A percentile compares a stretch with the other conserved stretches of the same genome.
Conservation (phyloP, 345 rosid genomes). For the Gossypium thurberi region DNA sequence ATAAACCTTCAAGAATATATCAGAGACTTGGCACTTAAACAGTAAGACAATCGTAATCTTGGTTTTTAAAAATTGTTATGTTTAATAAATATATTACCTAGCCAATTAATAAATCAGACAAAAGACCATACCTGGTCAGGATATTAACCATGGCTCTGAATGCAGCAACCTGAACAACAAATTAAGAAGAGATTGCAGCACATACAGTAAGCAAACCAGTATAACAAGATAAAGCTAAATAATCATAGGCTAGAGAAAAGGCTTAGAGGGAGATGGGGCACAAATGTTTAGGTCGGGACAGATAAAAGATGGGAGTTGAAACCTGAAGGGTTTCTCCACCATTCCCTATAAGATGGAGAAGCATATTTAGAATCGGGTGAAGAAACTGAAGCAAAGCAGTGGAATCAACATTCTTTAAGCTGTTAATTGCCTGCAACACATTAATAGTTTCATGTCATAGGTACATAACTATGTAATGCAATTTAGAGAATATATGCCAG, state of each 20-base stretch:
- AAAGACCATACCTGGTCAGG: constrained; percentile 65
- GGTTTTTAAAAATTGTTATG: background rate
- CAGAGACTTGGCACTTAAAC: background rate
- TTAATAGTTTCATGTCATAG: background rate
- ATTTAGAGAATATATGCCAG: constrained; percentile 5
- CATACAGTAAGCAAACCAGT: constrained; percentile 6
- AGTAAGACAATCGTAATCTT: background rate
- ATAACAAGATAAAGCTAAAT: background rate
- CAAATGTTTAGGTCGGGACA: background rate
- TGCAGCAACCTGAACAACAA: constrained; percentile 84
- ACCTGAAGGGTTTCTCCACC: constrained; percentile 99
- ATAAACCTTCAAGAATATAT: background rate
- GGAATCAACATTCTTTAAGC: constrained; percentile 96
- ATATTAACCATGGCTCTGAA: constrained; percentile 99
- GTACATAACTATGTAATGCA: background rate
- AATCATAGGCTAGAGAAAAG: background rate
- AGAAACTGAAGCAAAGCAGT: constrained; percentile 98
- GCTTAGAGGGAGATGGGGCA: constrained; percentile 8
- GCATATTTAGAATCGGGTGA: constrained; percentile 92
- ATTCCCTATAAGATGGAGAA: constrained; percentile 96
- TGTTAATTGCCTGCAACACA: constrained; percentile 78
- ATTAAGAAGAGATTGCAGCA: constrained; percentile 18
- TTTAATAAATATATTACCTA: background rate
- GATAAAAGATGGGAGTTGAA: constrained; percentile 8
- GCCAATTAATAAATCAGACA: background rate